Base-by-base conservation (phyloP, 441 rosid genomes). In the Populus hybrid region DNA sequence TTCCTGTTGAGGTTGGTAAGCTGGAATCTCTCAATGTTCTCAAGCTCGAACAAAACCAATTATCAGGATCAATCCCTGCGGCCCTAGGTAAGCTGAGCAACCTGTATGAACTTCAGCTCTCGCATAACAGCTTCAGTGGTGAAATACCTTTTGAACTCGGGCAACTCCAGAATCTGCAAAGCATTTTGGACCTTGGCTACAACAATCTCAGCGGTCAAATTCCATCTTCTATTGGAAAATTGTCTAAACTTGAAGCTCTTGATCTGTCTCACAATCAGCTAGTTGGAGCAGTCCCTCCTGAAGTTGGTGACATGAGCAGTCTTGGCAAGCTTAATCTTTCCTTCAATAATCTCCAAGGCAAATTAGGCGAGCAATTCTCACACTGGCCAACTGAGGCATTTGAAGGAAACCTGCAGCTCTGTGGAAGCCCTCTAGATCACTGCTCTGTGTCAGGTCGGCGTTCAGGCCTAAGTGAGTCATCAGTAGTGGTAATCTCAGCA, bases 241-340 rank as follows among this genome's bases (percentile, higher is more conserved):
- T 94, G 67, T 80, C 85, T 14, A 94, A 89, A 85, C 97, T 92
- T 3, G 97, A 90, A 83, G 83, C 79, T 0, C 98, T 94, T 28
- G 87, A 92, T 87, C 85, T 94, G 36, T 94, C 98, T 34, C 91
- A 90, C 67, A 92, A 92, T 81, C 89, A 87, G 66, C 86, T 94
- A 16, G 78, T 53, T 8, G 98, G 97, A 16, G 88, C 85, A 76
- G 78, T 94, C 40, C 98, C 97, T 78, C 73, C 86, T 9, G 80
- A 86, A 74, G 82, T 94, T 0, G 91, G 87, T 0, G 87, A 80
- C 3, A 91, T 94, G 97, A 88, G 86, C 79, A 92, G 98, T 83
- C 85, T 94, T 32, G 95, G 91, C 4, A 88, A 87, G 82, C 92
- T 94, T 19, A 78, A 91, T 74, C 86, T 94, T 70, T 91, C 98